Evolutionary conservation across 768 basidiomycete genomes (phyloP).

Genomic region (Kwoniella sp.): DNA sequence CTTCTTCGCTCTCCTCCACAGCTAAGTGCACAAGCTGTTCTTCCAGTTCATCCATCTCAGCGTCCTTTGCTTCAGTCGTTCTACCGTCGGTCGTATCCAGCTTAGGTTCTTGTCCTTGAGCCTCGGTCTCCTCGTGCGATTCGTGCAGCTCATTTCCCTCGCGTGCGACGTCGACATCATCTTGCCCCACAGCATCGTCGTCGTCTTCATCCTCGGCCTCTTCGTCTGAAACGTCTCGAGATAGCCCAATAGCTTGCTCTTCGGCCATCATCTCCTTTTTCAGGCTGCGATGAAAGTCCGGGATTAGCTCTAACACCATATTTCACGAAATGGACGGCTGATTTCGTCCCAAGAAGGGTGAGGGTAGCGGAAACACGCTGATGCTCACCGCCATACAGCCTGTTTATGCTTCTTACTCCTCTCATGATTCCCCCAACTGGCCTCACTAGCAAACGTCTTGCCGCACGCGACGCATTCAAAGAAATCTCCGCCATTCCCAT

Average conservation of each 20-base stretch:
- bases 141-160: not conserved
- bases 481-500: constrained; percentile 30
- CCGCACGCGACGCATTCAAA: constrained; percentile 88
- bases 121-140: too few relatives aligned
- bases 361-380: too few relatives aligned
- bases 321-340: too few relatives aligned
- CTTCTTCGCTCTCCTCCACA: constrained; percentile 22
- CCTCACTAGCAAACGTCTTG: constrained; percentile 85
- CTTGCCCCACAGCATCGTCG: constrained; percentile 19
- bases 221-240: constrained; percentile 21
- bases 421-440: constrained; percentile 95
- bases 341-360: too few relatives aligned
- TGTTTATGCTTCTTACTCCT: constrained; percentile 90
- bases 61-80: constrained; percentile 2
- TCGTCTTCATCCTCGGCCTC: constrained; percentile 33
- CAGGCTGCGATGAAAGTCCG: constrained; percentile 56
- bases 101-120: too few relatives aligned
- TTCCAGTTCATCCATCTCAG: constrained; percentile 12
- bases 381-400: constrained; percentile 72
- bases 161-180: constrained; percentile 22
- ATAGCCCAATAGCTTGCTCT: constrained; percentile 16
- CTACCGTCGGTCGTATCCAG: not conserved
- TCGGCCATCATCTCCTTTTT: constrained; percentile 70
- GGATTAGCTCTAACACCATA: too few relatives aligned
- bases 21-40: constrained; percentile 17